Percentiles rank a stretch among this genome's conserved stretches.
These are phyloP conservation scores for Arthrobotrys musiformis DNA, from an alignment of 2,329 filamentous ascomycete species.

Conservation along the genomic window DNA sequence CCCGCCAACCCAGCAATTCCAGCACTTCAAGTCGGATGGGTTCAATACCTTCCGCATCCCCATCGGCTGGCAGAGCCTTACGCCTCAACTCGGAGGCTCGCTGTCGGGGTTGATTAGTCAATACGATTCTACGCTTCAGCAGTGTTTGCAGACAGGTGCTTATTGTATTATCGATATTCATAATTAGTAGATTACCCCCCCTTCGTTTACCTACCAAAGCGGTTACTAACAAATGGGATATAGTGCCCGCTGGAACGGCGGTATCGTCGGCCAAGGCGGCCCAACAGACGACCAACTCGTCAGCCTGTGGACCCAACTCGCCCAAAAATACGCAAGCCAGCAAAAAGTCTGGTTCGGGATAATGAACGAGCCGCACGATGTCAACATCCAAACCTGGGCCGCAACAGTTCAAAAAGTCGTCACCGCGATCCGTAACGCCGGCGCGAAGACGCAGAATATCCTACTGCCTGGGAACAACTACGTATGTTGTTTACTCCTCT, in stretches of 20 bases:
- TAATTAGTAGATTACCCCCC: slow-evolving; percentile 21
- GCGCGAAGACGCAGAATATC: slow-evolving; percentile 72
- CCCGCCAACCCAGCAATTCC: slow-evolving; percentile 32
- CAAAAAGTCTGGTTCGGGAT: slow-evolving; percentile 72
- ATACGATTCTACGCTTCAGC: slow-evolving; percentile 70
- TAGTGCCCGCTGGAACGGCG: slow-evolving; percentile 70
- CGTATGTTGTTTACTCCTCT: slow-evolving; percentile 61
- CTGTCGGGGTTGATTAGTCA: slow-evolving; percentile 66
- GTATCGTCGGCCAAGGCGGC: slow-evolving; percentile 74
- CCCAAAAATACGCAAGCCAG: slow-evolving; percentile 69
- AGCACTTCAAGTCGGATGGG: slow-evolving; percentile 33
- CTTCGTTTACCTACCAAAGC: neutral
- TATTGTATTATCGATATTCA: slow-evolving; percentile 70
- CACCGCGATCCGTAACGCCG: slow-evolving; percentile 72
- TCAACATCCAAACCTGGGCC: slow-evolving; percentile 67
- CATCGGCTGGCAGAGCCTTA: slow-evolving; percentile 39
- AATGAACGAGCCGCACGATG: slow-evolving; percentile 76
- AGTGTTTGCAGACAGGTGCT: slow-evolving; percentile 70
- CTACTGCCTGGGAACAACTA: slow-evolving; percentile 73
- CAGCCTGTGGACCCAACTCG: slow-evolving; percentile 70
- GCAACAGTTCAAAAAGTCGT: slow-evolving; percentile 72
- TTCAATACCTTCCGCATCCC: slow-evolving; percentile 42
- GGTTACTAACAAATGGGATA: neutral
- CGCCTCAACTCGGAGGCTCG: slow-evolving; percentile 64
- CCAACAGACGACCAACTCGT: slow-evolving; percentile 71